Evolutionary conservation across 129 eudicot genomes (phyloP).

Genomic region (Scalesia atractyloides): DNA sequence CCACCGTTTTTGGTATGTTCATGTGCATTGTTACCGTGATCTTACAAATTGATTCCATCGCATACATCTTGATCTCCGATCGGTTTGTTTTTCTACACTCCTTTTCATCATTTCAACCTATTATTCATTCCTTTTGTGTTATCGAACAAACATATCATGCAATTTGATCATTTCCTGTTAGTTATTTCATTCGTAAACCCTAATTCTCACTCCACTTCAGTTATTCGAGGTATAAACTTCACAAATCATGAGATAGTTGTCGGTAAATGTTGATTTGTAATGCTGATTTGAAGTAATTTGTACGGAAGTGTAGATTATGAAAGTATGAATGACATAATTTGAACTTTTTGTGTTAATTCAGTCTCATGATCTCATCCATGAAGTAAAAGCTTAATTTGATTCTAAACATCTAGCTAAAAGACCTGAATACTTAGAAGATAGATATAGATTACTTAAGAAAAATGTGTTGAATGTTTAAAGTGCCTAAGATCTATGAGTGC

Average conservation of each 20-base stretch:
- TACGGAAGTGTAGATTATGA: background rate
- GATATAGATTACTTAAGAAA: background rate
- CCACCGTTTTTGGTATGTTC: no score
- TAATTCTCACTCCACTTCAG: conserved; percentile 25
- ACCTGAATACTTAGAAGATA: background rate
- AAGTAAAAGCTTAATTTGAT: conserved; percentile 9
- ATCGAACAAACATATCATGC: background rate
- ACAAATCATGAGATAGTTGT: conserved; percentile 24
- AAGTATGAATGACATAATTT: no score
- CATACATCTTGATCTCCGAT: conserved; percentile 26
- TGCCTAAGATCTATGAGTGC: conserved; percentile 6
- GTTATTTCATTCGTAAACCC: conserved; percentile 22
- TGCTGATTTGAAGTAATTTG: conserved; percentile 17
- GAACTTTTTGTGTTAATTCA: background rate
- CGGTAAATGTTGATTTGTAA: conserved; percentile 20
- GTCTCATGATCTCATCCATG: background rate
- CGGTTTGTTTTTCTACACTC: conserved; percentile 26
- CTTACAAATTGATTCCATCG: no score
- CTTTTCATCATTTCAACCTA: conserved; percentile 3
- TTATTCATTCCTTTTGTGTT: conserved; percentile 18
- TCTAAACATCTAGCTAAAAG: background rate
- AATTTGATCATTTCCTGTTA: background rate
- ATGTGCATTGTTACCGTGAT: no score
- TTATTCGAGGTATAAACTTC: conserved; percentile 5
- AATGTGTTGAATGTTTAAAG: background rate